Base-by-base conservation (phyloP, 805 yeast species). In the Millerago galiae region DNA sequence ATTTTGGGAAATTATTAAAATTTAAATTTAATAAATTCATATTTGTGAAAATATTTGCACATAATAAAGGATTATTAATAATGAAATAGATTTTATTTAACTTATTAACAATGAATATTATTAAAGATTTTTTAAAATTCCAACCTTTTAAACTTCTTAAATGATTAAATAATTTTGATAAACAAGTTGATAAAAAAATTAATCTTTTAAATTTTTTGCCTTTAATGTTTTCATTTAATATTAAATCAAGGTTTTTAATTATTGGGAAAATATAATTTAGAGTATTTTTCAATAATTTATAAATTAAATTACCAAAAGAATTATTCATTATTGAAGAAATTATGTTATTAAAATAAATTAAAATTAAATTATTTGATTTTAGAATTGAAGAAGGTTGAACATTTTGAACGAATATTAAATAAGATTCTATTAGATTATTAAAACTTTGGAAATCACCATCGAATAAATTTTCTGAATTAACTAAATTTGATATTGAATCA, bases 1-100 rank as follows among this genome's bases (percentile, higher is more conserved):
- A 58, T 34, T 52, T 63, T 4, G 68, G 55, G 33, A 70, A 76
- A n/a, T 63, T 57, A 3, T 48, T 49, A 40, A 69, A 68, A 32
- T 64, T 66, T 32, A 79, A 60, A 18, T 65, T 62, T 15, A 79
- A 66, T 37, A 74, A 50, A 37, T 72, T 75, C 65, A 79, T 72
- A 55, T 79, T 79, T 28, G 81, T 70, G 52, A 78, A 77, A 32
- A 79, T 77, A 50, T 79, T 78, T 29, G 77, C 70, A 58, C 85
- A 79, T 14, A 77, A 60, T 49, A 77, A 63, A 6, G 83, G 82
- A 26, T 73, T 75, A 26, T 67, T 72, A 17, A 79, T 69, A 32
- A 58, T 62, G 54, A 75, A 75, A 55, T 79, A 79, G 0, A 74
- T 61, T 47, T 61, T 64, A 55, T 82, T 78, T 35, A 79, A 54